Evolutionary conservation across 2,329 filamentous ascomycete species (phyloP).

Genomic region (Drechslerella dactyloides): DNA sequence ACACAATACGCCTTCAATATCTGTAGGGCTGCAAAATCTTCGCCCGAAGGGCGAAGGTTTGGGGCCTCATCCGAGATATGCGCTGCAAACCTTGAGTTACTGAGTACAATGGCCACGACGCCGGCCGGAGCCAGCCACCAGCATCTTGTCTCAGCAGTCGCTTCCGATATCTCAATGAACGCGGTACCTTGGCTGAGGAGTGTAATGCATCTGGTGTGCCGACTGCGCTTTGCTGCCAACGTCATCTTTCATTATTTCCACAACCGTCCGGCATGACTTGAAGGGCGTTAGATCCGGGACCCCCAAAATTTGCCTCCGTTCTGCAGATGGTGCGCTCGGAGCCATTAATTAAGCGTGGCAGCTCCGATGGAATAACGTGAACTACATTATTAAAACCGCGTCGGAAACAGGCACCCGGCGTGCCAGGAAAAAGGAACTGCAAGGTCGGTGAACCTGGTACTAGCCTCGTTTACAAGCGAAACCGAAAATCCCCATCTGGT

Average conservation of each 20-base stretch:
- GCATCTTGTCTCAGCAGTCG: neutral
- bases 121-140: too few species aligned
- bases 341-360: conserved; percentile 31
- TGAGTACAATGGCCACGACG: too few species aligned
- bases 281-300: too few species aligned
- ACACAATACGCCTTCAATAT: conserved; percentile 38
- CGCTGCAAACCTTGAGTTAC: conserved; percentile 6
- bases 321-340: conserved; percentile 2
- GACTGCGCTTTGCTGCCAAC: too few species aligned
- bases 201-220: neutral
- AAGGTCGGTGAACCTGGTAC: conserved; percentile 47
- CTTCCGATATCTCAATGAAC: conserved; percentile 3
- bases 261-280: too few species aligned
- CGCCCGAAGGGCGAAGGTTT: conserved; percentile 5
- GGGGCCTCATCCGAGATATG: conserved; percentile 17
- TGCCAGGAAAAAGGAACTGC: conserved; percentile 42
- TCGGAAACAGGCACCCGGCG: conserved; percentile 48
- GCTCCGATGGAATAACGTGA: conserved; percentile 17
- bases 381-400: conserved; percentile 47
- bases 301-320: too few species aligned
- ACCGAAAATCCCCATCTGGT: conserved; percentile 50
- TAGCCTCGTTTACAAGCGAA: conserved; percentile 43
- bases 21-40: conserved; percentile 45
- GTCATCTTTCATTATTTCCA: too few species aligned
- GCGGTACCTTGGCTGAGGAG: neutral